A percentile compares a stretch with the other conserved stretches of the same genome.
Evolutionary conservation across 805 yeast genomes (phyloP).

Genomic region (Komagataella populi): DNA sequence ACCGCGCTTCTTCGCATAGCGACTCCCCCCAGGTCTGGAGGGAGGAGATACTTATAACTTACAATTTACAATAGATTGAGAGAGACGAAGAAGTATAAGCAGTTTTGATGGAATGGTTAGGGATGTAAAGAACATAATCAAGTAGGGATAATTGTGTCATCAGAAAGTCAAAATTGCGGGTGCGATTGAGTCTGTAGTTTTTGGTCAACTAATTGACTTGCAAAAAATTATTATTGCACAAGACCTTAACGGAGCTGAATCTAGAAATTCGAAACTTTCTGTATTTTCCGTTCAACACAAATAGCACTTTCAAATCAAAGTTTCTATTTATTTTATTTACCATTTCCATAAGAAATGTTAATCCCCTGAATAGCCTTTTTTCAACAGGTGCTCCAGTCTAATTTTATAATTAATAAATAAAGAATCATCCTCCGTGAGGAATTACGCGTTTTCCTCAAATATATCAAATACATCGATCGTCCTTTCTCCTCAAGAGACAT

Average conservation of each 20-base stretch:
- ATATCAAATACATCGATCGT: background rate
- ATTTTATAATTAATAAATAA: too few relatives aligned
- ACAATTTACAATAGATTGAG: background rate
- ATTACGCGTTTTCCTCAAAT: background rate
- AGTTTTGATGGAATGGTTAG: background rate
- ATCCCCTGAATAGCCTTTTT: background rate
- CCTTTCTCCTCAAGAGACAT: background rate
- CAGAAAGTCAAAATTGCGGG: too few relatives aligned
- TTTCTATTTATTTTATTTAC: background rate
- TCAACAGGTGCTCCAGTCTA: background rate
- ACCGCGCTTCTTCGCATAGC: background rate
- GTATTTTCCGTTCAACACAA: too few relatives aligned
- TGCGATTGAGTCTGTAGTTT: too few relatives aligned
- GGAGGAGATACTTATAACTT: background rate
- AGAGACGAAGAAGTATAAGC: too few relatives aligned
- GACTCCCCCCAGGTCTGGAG: too few relatives aligned
- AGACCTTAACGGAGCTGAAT: too few relatives aligned
- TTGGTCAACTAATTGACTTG: too few relatives aligned
- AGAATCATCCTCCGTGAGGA: background rate
- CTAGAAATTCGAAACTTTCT: too few relatives aligned
- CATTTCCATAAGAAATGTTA: background rate
- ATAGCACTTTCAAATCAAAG: background rate
- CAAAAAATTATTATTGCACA: too few relatives aligned
- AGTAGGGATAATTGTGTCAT: too few relatives aligned
- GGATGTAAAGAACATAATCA: background rate